Conservation (phyloP, 2,329 filamentous ascomycete species). For the Xylaria hypoxylon region DNA sequence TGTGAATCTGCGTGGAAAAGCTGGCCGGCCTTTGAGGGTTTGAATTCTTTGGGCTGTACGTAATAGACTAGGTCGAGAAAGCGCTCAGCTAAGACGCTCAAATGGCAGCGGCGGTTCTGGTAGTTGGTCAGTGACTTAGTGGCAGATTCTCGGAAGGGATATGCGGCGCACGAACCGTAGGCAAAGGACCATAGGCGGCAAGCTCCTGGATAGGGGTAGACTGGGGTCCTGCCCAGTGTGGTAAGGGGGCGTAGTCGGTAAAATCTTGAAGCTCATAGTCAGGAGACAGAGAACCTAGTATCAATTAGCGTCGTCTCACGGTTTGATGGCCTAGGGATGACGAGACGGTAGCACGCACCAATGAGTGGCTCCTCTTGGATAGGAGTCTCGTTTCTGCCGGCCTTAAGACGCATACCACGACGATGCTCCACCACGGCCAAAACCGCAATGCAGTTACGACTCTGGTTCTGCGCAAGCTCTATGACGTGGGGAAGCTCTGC, state of each 20-base stretch:
- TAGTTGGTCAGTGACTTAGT: slow-evolving; percentile 1
- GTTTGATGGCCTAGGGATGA: background rate
- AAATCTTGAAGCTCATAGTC: slow-evolving; percentile 53
- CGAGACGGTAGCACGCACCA: slow-evolving; percentile 53
- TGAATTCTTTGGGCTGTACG: slow-evolving; percentile 63
- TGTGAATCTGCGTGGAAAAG: slow-evolving; percentile 57
- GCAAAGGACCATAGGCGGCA: slow-evolving; percentile 63
- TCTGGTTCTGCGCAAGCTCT: slow-evolving; percentile 57
- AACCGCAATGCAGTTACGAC: slow-evolving; percentile 63
- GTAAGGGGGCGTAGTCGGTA: slow-evolving; percentile 66
- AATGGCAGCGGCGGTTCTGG: slow-evolving; percentile 63
- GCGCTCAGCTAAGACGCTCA: slow-evolving; percentile 62
- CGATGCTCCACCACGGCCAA: slow-evolving; percentile 66
- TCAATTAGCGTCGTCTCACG: background rate
- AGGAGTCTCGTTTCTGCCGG: slow-evolving; percentile 53
- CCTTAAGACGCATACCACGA: slow-evolving; percentile 59
- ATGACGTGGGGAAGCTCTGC: slow-evolving; percentile 62
- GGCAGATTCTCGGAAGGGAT: background rate
- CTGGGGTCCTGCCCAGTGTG: slow-evolving; percentile 58
- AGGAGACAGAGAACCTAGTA: slow-evolving; percentile 16
- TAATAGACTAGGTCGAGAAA: slow-evolving; percentile 64
- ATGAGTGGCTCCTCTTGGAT: slow-evolving; percentile 60
- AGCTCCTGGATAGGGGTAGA: slow-evolving; percentile 57
- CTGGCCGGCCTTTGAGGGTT: slow-evolving; percentile 56
- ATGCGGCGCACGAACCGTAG: slow-evolving; percentile 57